Conservation (phyloP, 2,329 filamentous ascomycete genomes). For the Lachnellula subtilissima region DNA sequence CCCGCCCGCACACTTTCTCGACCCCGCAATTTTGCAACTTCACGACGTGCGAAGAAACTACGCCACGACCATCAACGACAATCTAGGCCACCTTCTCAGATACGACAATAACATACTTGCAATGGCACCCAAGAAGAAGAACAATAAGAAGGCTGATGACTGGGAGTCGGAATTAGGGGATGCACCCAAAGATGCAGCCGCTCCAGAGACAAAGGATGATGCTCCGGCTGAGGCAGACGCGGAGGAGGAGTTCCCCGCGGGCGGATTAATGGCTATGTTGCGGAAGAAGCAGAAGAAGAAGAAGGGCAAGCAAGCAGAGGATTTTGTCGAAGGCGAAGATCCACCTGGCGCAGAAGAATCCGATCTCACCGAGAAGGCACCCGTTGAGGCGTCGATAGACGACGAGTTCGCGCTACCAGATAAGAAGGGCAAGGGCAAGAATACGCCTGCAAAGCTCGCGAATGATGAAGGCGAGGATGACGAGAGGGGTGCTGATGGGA, state of each 20-base stretch:
- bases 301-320: conserved; percentile 58
- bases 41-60: neutral
- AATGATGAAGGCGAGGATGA: conserved; percentile 42
- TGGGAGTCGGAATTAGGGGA: conserved; percentile 94
- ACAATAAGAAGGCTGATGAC: conserved; percentile 82
- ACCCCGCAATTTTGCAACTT: neutral
- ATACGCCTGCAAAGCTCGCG: conserved; percentile 41
- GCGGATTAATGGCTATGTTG: conserved; percentile 72
- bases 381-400: conserved; percentile 74
- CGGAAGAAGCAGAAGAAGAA: conserved; percentile 82
- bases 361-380: conserved; percentile 61
- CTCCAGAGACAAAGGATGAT: conserved; percentile 40
- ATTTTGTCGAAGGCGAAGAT: conserved; percentile 67
- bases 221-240: conserved; percentile 46
- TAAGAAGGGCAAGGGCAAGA: conserved; percentile 68
- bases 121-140: conserved; percentile 96
- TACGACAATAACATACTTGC: conserved; percentile 27
- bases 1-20: too few relatives aligned
- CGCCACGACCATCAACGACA: neutral
- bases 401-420: conserved; percentile 77
- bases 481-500: conserved; percentile 52
- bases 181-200: conserved; percentile 49
- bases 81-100: neutral
- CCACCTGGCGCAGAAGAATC: conserved; percentile 39
- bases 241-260: conserved; percentile 43